These are phyloP conservation scores for Exophiala sp. DNA, from an alignment of 2,329 filamentous ascomycete species.

Conservation along the genomic window DNA sequence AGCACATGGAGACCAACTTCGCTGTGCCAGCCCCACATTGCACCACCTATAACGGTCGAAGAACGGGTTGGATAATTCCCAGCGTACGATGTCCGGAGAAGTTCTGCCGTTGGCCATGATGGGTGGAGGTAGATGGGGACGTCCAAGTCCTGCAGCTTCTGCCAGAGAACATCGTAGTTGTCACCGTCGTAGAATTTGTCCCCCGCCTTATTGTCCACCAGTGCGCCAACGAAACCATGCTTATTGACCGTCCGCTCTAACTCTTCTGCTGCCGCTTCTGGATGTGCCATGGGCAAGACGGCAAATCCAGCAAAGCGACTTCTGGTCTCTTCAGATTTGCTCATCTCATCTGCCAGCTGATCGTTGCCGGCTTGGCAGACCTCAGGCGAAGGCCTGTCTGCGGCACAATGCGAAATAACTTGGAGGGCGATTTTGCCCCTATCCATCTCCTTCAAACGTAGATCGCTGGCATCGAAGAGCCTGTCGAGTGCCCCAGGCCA, in stretches of 20 bases:
- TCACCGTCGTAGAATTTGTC: conserved; percentile 41
- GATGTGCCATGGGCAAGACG: conserved; percentile 39
- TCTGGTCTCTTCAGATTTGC: conserved; percentile 19
- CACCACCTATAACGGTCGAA: not conserved
- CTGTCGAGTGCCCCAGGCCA: conserved; percentile 9
- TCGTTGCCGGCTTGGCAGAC: conserved; percentile 13
- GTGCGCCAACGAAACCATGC: conserved; percentile 47
- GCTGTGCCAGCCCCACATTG: conserved; percentile 36
- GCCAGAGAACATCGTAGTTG: conserved; percentile 42
- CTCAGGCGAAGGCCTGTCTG: conserved; percentile 5
- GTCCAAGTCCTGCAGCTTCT: conserved; percentile 41
- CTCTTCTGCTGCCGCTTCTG: conserved; percentile 35
- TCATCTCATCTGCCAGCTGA: conserved; percentile 27
- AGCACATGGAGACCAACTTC: conserved; percentile 37
- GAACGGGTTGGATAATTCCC: conserved; percentile 34
- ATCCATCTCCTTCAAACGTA: conserved; percentile 17
- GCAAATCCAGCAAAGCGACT: conserved; percentile 43
- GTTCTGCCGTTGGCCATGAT: conserved; percentile 38
- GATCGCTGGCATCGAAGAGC: conserved; percentile 7
- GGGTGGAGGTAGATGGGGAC: conserved; percentile 54
- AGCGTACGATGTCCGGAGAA: conserved; percentile 37
- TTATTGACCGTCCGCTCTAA: conserved; percentile 38
- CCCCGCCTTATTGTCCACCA: conserved; percentile 41
- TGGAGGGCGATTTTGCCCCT: conserved; percentile 13
- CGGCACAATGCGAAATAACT: conserved; percentile 18